Percentiles rank a stretch among this genome's conserved stretches.
Evolutionary conservation across 495 filamentous ascomycete species (phyloP).

Genomic region (Tuber indicum): DNA sequence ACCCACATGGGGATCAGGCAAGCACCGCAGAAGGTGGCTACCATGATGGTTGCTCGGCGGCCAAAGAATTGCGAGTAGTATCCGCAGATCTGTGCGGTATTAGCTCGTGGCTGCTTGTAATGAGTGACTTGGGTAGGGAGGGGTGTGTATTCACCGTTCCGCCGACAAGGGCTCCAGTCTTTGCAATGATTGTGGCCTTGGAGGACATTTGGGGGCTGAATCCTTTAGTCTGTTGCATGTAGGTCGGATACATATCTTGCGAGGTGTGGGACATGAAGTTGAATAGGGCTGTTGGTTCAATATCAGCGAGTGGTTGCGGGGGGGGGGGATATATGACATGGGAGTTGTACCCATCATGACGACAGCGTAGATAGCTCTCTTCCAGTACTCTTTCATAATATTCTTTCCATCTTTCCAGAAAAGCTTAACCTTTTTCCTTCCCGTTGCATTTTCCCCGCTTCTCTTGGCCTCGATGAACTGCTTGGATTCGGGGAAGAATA

Average conservation of each 20-base stretch:
- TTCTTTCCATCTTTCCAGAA: slow-evolving; percentile 47
- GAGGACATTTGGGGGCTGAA: slow-evolving; percentile 48
- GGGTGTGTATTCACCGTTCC: slow-evolving; percentile 51
- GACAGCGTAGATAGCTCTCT: slow-evolving; percentile 61
- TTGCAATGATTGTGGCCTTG: slow-evolving; percentile 67
- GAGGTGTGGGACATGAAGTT: slow-evolving; percentile 55
- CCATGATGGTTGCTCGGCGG: slow-evolving; percentile 60
- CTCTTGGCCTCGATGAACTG: slow-evolving; percentile 62
- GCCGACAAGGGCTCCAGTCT: slow-evolving; percentile 65
- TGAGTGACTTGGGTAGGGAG: too few species aligned
- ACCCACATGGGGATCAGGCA: slow-evolving; percentile 66
- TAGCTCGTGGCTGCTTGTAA: background rate
- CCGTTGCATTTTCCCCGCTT: slow-evolving; percentile 44
- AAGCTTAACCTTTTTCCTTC: slow-evolving; percentile 41
- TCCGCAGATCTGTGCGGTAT: slow-evolving; percentile 46
- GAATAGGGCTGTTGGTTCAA: slow-evolving; percentile 39
- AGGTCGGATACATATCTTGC: slow-evolving; percentile 72
- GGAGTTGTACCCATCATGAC: slow-evolving; percentile 57
- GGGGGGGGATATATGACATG: slow-evolving; percentile 5
- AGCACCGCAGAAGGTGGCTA: slow-evolving; percentile 52
- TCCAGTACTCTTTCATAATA: slow-evolving; percentile 64
- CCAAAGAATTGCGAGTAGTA: slow-evolving; percentile 67
- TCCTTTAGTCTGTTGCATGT: slow-evolving; percentile 62
- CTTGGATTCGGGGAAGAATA: slow-evolving; percentile 62
- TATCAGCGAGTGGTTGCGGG: slow-evolving; percentile 21